Evolutionary conservation across 2,329 filamentous ascomycete genomes (phyloP), one percentile per base, ranked within the genome.

Genomic region (Celoporthe dispersa): DNA sequence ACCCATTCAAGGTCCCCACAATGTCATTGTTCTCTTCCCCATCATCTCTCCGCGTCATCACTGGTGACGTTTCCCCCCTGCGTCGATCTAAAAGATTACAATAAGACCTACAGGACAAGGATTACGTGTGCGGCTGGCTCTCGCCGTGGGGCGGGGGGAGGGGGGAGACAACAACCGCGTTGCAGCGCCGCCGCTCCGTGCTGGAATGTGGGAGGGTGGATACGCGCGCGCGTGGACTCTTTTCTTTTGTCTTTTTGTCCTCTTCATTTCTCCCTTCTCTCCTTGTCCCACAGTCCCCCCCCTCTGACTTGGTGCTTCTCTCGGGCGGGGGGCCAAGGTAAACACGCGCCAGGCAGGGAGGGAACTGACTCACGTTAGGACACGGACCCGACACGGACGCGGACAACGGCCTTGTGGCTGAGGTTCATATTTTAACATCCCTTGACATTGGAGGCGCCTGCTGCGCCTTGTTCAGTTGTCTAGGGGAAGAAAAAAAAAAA

Each of bases 151-250:
- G n/a, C n/a, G n/a, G n/a, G n/a, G n/a, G n/a, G n/a, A n/a, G n/a
- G 37, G 9, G 37, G 9, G 37, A 39, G 11, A 39, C 6, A 12
- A 39, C 37, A 39, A 9, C 9, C 37, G 44, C 19, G 41, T n/a
- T 9, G 44, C 44, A 19, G 22, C 7, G 44, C 41, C 41, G 41
- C 4, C 53, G 41, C 4, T n/a, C 25, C 53, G 25, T 31, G 25
- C 55, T 33, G 25, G 55, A 59, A 59, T 59, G 55, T 48, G 44
- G 44, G 44, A 48, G 16, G 44, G 44, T 48, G 44, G 44, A 48
- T 48, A 48, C 44, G 44, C 44, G 44, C 44, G 44, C 44, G 44
- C 16, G 41, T n/a, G 19, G 44, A 8, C 2, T 48, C 16, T 9
- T 44, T 16, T 16, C 16, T 16, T 19, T 61, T 14, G 6, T 59